Evolutionary conservation across 257 asterid species (phyloP).

Genomic region (Lantana camara): DNA sequence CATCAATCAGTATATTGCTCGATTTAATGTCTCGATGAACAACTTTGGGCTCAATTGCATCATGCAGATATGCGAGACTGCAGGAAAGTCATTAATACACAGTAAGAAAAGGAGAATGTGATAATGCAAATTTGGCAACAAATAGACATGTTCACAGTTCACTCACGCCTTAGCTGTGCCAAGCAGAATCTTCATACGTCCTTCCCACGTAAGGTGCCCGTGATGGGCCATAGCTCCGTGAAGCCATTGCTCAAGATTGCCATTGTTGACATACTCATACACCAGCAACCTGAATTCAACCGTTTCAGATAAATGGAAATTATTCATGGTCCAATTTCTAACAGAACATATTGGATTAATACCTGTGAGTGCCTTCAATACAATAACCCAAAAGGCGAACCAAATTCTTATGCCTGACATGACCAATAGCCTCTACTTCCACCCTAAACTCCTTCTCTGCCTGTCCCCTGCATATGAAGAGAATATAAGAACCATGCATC

Average conservation of each 20-base stretch:
- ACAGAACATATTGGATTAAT: background rate
- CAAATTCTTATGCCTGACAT: constrained; percentile 84
- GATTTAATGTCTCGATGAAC: constrained; percentile 87
- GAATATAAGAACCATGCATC: background rate
- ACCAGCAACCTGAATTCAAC: constrained; percentile 60
- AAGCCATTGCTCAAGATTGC: constrained; percentile 88
- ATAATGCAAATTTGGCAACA: background rate
- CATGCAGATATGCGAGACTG: constrained; percentile 85
- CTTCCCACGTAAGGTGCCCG: constrained; percentile 51
- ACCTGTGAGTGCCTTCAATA: constrained; percentile 89
- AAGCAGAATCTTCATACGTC: constrained; percentile 47
- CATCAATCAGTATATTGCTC: constrained; percentile 81
- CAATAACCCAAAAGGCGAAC: constrained; percentile 91
- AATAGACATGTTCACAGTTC: constrained; percentile 3
- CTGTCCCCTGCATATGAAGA: constrained; percentile 58
- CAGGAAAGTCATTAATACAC: constrained; percentile 22
- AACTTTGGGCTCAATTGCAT: constrained; percentile 86
- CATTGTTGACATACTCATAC: constrained; percentile 81
- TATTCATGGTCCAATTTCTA: background rate
- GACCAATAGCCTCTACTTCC: constrained; percentile 94
- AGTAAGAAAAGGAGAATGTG: background rate
- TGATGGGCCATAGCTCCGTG: constrained; percentile 49
- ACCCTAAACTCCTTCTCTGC: constrained; percentile 92
- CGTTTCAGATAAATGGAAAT: background rate
- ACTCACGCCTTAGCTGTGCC: constrained; percentile 58